A percentile compares a stretch with the other conserved stretches of the same genome.
Conservation (phyloP, 2,329 filamentous ascomycete species). For the Fusarium acutatum region DNA sequence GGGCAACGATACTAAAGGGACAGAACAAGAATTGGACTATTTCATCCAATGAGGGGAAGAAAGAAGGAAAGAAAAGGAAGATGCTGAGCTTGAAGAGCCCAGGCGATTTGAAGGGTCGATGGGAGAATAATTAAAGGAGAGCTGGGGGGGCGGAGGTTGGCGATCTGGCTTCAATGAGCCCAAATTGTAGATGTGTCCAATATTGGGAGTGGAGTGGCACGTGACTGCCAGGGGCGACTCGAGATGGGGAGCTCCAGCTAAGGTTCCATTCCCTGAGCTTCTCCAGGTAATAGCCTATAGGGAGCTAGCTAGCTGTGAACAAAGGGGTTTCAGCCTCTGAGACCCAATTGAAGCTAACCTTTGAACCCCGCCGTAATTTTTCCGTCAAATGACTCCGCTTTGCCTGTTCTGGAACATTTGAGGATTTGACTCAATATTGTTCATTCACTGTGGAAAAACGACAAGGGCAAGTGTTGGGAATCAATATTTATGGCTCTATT, state of each 20-base stretch:
- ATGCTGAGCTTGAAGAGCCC: slow-evolving; percentile 52
- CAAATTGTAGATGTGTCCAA: slow-evolving; percentile 57
- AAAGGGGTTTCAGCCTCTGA: slow-evolving; percentile 31
- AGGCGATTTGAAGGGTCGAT: slow-evolving; percentile 45
- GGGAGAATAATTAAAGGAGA: slow-evolving; percentile 48
- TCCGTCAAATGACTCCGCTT: slow-evolving; percentile 21
- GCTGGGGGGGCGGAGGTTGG: slow-evolving; percentile 47
- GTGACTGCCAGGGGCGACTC: slow-evolving; percentile 41
- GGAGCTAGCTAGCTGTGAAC: slow-evolving; percentile 4
- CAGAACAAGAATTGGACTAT: slow-evolving; percentile 50
- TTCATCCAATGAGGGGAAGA: slow-evolving; percentile 50
- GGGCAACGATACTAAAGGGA: slow-evolving; percentile 49
- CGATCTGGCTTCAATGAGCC: slow-evolving; percentile 56
- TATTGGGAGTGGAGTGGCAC: slow-evolving; percentile 48
- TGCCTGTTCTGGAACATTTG: slow-evolving; percentile 26
- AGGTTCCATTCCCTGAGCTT: slow-evolving; percentile 28
- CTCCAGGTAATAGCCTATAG: slow-evolving; percentile 2
- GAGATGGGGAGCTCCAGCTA: background rate
- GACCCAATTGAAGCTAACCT: slow-evolving; percentile 13
- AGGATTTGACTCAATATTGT: slow-evolving; percentile 10
- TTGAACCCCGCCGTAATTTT: slow-evolving; percentile 29
- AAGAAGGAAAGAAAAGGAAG: slow-evolving; percentile 46
- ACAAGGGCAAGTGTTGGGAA: background rate
- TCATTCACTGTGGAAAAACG: background rate
- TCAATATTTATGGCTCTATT: background rate